A percentile compares a stretch with the other conserved stretches of the same genome.
Conservation (phyloP, 257 asterid species). For the Solanum infundibuliforme region DNA sequence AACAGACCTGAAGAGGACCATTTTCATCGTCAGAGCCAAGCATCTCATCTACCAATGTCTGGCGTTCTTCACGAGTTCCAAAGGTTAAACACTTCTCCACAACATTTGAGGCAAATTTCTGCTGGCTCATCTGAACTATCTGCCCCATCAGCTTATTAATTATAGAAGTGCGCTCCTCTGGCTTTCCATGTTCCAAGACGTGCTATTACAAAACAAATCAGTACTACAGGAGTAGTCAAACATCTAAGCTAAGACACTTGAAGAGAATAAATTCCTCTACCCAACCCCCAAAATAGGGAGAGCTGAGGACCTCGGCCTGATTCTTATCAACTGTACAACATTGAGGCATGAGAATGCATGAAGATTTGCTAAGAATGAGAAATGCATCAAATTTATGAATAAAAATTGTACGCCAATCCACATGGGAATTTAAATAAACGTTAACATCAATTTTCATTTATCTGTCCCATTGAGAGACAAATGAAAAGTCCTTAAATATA, state of each 20-base stretch:
- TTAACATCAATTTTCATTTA: background rate
- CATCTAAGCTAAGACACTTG: background rate
- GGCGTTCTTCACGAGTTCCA: slow-evolving; percentile 57
- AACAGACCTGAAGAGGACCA: slow-evolving; percentile 78
- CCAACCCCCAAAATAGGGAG: background rate
- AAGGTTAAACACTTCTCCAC: slow-evolving; percentile 69
- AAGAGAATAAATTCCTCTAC: background rate
- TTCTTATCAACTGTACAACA: background rate
- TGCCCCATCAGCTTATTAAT: slow-evolving; percentile 49
- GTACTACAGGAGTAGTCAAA: background rate
- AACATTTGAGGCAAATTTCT: no score
- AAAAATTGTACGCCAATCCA: background rate
- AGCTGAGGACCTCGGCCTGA: background rate
- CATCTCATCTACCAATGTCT: slow-evolving; percentile 55
- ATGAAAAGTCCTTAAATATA: background rate
- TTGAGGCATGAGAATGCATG: background rate
- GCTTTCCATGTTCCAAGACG: slow-evolving; percentile 69
- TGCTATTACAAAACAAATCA: slow-evolving; percentile 31
- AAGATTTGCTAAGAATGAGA: background rate
- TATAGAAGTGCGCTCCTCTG: slow-evolving; percentile 44
- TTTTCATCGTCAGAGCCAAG: slow-evolving; percentile 57
- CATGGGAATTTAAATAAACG: background rate
- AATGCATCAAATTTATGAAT: background rate
- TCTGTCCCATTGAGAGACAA: background rate
- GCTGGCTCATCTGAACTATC: slow-evolving; percentile 24